Percentiles rank a stretch among this genome's conserved stretches.
phyloP scores from a whole-genome alignment of 1,284 basidiomycete species.

The Heimioporus retisporus region DNA sequence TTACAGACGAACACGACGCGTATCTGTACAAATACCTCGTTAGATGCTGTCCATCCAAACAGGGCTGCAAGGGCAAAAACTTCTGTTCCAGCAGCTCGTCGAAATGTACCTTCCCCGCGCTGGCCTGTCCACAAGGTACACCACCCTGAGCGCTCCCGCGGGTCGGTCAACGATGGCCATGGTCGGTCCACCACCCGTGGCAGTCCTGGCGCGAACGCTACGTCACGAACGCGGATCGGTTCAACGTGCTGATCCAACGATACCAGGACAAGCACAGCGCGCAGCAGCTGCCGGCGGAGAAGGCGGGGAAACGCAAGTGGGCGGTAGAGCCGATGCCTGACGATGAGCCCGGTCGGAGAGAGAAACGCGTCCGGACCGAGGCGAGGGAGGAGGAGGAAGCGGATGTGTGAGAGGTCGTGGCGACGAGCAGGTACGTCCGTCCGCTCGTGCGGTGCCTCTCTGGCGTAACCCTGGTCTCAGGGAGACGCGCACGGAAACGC shows the following conservation, averaged over 20 bases:
- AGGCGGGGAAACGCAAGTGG: conserved; percentile 15
- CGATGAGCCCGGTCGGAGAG: conserved; percentile 7
- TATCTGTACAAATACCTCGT: conserved; percentile 37
- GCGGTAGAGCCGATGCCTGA: background rate
- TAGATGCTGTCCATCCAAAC: conserved; percentile 25
- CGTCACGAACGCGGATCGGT: conserved; percentile 48
- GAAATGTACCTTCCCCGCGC: conserved; percentile 40
- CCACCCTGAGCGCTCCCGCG: conserved; percentile 14
- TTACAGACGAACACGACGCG: conserved; percentile 22
- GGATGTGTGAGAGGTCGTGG: no score
- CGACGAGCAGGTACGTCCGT: no score
- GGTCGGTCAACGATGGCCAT: conserved; percentile 47
- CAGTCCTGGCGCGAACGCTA: conserved; percentile 68
- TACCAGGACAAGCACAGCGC: conserved; percentile 28
- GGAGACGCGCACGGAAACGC: no score
- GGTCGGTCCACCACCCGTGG: conserved; percentile 59
- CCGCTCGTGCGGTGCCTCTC: no score
- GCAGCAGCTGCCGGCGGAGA: no score
- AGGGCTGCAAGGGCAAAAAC: conserved; percentile 51
- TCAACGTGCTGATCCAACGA: conserved; percentile 53
- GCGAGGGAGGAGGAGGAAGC: background rate
- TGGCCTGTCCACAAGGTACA: background rate
- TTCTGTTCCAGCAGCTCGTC: conserved; percentile 51
- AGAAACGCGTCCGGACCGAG: conserved; percentile 25
- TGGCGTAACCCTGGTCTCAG: no score